These are phyloP conservation scores for Albifimbria verrucaria DNA, from an alignment of 2,329 filamentous ascomycete genomes.

Conservation along the genomic window DNA sequence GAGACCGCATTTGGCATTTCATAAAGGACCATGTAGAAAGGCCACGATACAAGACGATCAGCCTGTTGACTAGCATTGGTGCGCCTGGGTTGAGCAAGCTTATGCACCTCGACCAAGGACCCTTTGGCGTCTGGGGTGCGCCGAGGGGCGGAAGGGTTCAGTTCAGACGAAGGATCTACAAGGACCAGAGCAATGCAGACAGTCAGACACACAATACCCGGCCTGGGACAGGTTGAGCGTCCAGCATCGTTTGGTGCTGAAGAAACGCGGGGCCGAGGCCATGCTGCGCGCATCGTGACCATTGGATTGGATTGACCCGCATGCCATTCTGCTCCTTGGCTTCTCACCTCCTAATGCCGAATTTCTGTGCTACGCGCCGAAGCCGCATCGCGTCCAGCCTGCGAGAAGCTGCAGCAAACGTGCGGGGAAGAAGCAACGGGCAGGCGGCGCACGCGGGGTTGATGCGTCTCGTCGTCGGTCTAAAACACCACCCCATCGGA, in stretches of 20 bases:
- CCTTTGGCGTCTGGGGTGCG: background rate
- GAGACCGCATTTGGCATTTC: no score
- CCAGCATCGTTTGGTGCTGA: no score
- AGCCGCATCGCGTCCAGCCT: conserved; percentile 4
- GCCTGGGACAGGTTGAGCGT: no score
- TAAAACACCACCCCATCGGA: background rate
- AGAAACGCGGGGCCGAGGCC: no score
- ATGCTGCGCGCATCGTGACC: no score
- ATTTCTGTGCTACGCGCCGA: conserved; percentile 8
- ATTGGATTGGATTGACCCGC: no score
- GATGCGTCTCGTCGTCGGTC: background rate
- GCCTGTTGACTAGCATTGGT: background rate
- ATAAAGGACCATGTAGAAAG: no score
- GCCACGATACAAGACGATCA: no score
- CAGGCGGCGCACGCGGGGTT: conserved; percentile 11
- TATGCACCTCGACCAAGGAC: background rate
- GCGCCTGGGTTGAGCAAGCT: background rate
- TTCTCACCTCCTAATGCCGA: conserved; percentile 1
- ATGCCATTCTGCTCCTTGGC: background rate
- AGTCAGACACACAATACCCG: no score
- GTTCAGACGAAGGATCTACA: no score
- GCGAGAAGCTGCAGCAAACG: background rate
- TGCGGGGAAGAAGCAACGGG: background rate
- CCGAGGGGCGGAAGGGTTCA: background rate
- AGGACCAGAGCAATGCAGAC: no score